Conservation (phyloP, 352 stramenopile species). For the Globisporangium radiosum region DNA sequence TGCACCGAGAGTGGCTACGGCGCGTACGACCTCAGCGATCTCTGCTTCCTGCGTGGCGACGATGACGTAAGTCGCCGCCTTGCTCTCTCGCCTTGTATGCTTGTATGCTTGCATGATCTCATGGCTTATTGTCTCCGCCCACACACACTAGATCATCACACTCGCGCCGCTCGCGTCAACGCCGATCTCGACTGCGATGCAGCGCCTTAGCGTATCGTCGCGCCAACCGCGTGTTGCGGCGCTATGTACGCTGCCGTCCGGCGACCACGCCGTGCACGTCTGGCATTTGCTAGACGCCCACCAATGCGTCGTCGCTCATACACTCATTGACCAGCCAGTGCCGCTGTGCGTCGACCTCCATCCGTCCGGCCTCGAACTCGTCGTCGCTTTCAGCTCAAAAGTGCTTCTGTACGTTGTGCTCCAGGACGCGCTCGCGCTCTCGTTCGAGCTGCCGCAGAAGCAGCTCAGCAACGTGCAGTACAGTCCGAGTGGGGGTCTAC, state of each 20-base stretch:
- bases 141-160: constrained; percentile 21
- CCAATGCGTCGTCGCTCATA: constrained; percentile 51
- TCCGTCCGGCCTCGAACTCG: constrained; percentile 41
- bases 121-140: too few relatives aligned
- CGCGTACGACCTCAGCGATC: constrained; percentile 64
- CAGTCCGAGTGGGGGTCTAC: constrained; percentile 45
- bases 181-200: constrained; percentile 30
- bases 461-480: constrained; percentile 59
- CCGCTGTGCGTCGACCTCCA: constrained; percentile 54
- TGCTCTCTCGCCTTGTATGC: too few relatives aligned
- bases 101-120: too few relatives aligned
- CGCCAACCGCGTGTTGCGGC: constrained; percentile 41
- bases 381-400: constrained; percentile 44
- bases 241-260: constrained; percentile 28
- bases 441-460: constrained; percentile 57
- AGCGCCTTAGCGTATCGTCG: constrained; percentile 34
- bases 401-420: constrained; percentile 58
- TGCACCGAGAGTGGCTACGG: constrained; percentile 57
- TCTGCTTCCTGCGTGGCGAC: constrained; percentile 58
- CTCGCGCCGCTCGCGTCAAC: constrained; percentile 41
- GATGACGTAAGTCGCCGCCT: constrained; percentile 34
- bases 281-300: constrained; percentile 55
- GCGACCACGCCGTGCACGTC: constrained; percentile 41
- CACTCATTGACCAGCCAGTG: constrained; percentile 28
- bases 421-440: constrained; percentile 50